Conservation (phyloP, 805 yeast genomes). For the Debaryomyces tyrocola region DNA sequence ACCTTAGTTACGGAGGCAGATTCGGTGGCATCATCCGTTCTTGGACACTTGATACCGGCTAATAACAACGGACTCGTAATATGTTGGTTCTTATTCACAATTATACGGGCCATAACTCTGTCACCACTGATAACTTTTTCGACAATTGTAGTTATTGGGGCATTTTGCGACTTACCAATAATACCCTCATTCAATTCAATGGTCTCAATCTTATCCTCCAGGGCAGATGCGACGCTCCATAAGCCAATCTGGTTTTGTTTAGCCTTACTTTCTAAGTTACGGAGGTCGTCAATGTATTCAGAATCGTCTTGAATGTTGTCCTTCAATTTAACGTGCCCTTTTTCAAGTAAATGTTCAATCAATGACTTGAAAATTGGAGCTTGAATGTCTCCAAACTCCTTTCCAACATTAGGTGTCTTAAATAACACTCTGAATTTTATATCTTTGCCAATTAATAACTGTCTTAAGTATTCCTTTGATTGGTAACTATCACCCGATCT, state of each 20-base stretch:
- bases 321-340: constrained; percentile 64
- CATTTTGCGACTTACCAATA: constrained; percentile 32
- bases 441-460: constrained; percentile 62
- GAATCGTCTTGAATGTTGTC: constrained; percentile 46
- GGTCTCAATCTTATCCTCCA: constrained; percentile 13
- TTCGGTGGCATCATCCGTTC: constrained; percentile 53
- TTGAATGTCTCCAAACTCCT: constrained; percentile 72
- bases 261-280: constrained; percentile 50
- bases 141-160: constrained; percentile 58
- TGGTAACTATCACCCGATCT: constrained; percentile 60
- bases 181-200: constrained; percentile 31
- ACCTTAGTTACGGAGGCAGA: constrained; percentile 50
- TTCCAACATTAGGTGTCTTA: constrained; percentile 47
- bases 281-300: constrained; percentile 39
- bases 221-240: constrained; percentile 39
- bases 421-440: constrained; percentile 59
- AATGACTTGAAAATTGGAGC: constrained; percentile 64
- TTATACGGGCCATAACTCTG: constrained; percentile 61
- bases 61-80: constrained; percentile 58
- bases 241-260: constrained; percentile 51
- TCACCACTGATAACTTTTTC: constrained; percentile 82
- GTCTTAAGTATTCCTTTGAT: constrained; percentile 62
- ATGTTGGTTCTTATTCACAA: constrained; percentile 51
- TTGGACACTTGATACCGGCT: constrained; percentile 75
- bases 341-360: constrained; percentile 51